phyloP scores from a whole-genome alignment of 2,329 filamentous ascomycete species.

The Aspergillus persii region DNA sequence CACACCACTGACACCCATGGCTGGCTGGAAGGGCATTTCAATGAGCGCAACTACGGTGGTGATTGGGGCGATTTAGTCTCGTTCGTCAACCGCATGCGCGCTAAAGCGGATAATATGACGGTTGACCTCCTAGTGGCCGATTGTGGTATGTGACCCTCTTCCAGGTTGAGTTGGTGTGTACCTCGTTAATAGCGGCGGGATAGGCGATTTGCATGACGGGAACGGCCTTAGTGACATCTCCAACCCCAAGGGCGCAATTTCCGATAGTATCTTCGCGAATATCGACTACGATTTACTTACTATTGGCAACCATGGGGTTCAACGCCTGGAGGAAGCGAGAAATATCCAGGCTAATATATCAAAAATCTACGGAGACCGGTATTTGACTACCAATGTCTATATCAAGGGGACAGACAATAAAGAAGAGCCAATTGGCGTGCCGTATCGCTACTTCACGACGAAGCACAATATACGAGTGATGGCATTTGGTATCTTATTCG shows the following conservation, averaged over 20 bases:
- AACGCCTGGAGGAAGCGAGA: slow-evolving; percentile 61
- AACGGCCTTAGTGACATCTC: slow-evolving; percentile 63
- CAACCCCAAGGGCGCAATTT: slow-evolving; percentile 54
- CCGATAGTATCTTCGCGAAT: slow-evolving; percentile 53
- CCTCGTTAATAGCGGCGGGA: slow-evolving; percentile 5
- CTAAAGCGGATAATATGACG: slow-evolving; percentile 54
- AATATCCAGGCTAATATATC: slow-evolving; percentile 61
- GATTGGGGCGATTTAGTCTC: slow-evolving; percentile 66
- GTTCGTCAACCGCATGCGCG: slow-evolving; percentile 60
- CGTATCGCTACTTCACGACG: slow-evolving; percentile 52
- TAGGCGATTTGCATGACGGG: slow-evolving; percentile 64
- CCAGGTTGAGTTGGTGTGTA: too few species aligned
- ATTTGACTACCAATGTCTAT: slow-evolving; percentile 55
- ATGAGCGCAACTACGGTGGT: slow-evolving; percentile 62
- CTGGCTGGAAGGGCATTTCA: slow-evolving; percentile 61
- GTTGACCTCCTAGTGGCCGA: slow-evolving; percentile 51
- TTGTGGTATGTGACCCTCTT: slow-evolving; percentile 45
- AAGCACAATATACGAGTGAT: slow-evolving; percentile 51
- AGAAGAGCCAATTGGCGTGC: slow-evolving; percentile 42
- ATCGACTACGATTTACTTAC: slow-evolving; percentile 55
- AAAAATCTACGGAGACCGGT: slow-evolving; percentile 55
- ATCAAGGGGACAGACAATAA: slow-evolving; percentile 42
- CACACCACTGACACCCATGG: slow-evolving; percentile 63
- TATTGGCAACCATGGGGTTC: slow-evolving; percentile 65
- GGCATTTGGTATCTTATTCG: slow-evolving; percentile 52